A percentile compares a stretch with the other conserved stretches of the same genome.
These are phyloP conservation scores for Phytophthora idaei DNA, from an alignment of 352 stramenopile genomes.

Conservation along the genomic window DNA sequence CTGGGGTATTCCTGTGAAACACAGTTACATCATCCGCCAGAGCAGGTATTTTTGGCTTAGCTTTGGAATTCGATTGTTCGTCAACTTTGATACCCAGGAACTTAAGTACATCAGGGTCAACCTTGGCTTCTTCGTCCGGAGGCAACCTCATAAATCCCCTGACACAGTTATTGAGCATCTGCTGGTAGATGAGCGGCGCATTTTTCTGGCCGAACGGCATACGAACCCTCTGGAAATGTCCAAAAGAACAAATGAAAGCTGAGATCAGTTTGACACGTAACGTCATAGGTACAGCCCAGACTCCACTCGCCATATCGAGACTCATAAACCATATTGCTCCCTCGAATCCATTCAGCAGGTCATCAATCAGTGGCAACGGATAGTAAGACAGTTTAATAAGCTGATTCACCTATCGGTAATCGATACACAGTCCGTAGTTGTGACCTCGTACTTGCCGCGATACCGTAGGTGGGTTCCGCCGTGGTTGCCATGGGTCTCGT, in stretches of 20 bases:
- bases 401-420: neutral
- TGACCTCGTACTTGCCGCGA: too few relatives aligned
- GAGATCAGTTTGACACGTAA: neutral
- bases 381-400: neutral
- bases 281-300: neutral
- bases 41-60: too few relatives aligned
- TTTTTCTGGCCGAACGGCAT: neutral
- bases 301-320: neutral
- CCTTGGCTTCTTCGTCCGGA: neutral
- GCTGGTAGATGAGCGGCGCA: neutral
- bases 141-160: neutral
- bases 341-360: neutral
- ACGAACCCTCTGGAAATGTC: neutral
- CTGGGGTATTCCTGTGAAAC: neutral
- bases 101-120: neutral
- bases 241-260: neutral
- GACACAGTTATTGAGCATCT: neutral
- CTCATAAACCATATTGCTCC: neutral
- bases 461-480: too few relatives aligned
- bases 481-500: too few relatives aligned
- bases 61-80: too few relatives aligned
- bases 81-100: neutral
- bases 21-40: neutral
- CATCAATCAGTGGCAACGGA: neutral
- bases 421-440: neutral